Base-by-base conservation (phyloP, 306 rosid genomes). In the Dicorynia guianensis region DNA sequence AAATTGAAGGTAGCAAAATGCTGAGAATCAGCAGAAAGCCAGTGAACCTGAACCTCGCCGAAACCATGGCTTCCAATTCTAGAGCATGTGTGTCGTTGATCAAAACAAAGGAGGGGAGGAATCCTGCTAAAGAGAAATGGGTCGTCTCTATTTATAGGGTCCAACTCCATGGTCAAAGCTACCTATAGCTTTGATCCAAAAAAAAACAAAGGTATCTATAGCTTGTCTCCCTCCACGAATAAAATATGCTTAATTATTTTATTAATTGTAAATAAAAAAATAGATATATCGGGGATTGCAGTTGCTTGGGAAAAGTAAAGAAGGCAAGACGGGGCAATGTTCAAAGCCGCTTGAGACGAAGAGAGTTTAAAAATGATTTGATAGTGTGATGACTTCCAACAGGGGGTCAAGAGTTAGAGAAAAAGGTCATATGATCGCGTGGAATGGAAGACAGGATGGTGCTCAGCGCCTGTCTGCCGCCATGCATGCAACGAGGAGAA, bases 391-490 rank as follows among this genome's bases (percentile, higher is more conserved):
- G 83, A 55, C 3, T 46, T 62, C 15, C n/a, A 20, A 34, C 1
- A 25, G 46, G 44, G 49, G 1, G 11, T 46, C 47, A 40, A 35
- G 42, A 76, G 86, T 64, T 17, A 0, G 78, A 67, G 30, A 75
- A 84, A 85, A 87, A 81, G 78, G 73, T 57, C 25, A 20, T 66
- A 11, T 76, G 82, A 79, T 68, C 78, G 87, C 89, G 88, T 87
- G 90, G 81, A 83, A 85, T 72, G 77, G 84, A 79, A 85, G 86
- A 87, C 76, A 74, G 80, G 54, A 54, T 25, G 63, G 74, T 89
- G 91, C 81, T 89, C 88, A 71, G 72, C 83, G 81, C 88, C 63
- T 83, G 95, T 87, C 95, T 85, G 86, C 84, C 89, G 86, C 84
- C 90, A 75, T 85, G 85, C 92, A 85, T 77, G 90, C 87, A 77